Evolutionary conservation across 129 eudicot genomes (phyloP).

Genomic region (Lonicera japonica): DNA sequence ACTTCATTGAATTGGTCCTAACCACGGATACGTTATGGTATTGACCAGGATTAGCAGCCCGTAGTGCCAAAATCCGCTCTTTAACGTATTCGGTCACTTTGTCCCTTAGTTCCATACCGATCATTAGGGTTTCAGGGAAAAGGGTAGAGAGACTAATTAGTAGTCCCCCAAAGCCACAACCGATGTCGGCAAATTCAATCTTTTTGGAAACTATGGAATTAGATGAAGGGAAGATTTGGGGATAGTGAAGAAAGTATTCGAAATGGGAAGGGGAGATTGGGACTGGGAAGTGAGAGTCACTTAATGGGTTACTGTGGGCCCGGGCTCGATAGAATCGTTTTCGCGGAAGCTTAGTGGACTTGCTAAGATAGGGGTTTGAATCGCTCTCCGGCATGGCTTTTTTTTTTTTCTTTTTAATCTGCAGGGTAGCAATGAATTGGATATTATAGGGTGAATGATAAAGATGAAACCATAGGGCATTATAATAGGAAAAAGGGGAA

Average conservation of each 20-base stretch:
- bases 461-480: no score
- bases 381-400: slow-evolving; percentile 46
- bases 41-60: slow-evolving; percentile 65
- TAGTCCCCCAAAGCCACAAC: slow-evolving; percentile 96
- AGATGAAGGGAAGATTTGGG: slow-evolving; percentile 44
- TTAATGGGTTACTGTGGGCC: slow-evolving; percentile 95
- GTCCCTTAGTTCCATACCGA: slow-evolving; percentile 92
- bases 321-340: slow-evolving; percentile 94
- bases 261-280: slow-evolving; percentile 67
- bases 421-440: slow-evolving; percentile 11
- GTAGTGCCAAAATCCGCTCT: slow-evolving; percentile 67
- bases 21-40: slow-evolving; percentile 82
- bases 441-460: no score
- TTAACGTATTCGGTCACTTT: slow-evolving; percentile 95
- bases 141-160: slow-evolving; percentile 79
- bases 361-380: slow-evolving; percentile 54
- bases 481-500: no score
- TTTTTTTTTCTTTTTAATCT: slow-evolving; percentile 19
- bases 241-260: slow-evolving; percentile 69
- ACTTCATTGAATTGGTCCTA: slow-evolving; percentile 92
- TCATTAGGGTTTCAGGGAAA: slow-evolving; percentile 74
- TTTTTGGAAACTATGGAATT: slow-evolving; percentile 28
- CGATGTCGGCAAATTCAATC: slow-evolving; percentile 87
- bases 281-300: slow-evolving; percentile 95
- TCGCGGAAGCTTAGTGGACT: slow-evolving; percentile 76